phyloP scores from a whole-genome alignment of 2,329 filamentous ascomycete genomes.

The Cryphonectria carpinicola region DNA sequence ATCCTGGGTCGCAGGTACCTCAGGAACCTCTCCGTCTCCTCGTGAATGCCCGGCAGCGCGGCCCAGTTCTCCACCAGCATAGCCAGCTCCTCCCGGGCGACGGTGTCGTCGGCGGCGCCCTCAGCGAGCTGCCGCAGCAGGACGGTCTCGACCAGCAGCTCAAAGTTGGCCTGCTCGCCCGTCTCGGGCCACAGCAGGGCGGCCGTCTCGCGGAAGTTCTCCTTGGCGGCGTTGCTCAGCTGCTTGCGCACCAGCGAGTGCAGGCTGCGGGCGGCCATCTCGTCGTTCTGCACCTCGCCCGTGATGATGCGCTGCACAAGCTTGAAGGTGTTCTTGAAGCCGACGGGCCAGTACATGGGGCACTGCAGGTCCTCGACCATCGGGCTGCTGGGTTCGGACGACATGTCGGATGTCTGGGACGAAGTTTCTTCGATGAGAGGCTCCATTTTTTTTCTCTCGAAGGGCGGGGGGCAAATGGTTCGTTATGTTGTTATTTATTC shows the following conservation, averaged over 20 bases:
- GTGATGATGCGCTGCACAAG: conserved; percentile 34
- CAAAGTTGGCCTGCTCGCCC: conserved; percentile 29
- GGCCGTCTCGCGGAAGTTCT: conserved; percentile 27
- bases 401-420: conserved; percentile 15
- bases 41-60: conserved; percentile 24
- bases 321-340: conserved; percentile 33
- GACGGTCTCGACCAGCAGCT: conserved; percentile 29
- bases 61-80: conserved; percentile 28
- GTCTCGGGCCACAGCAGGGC: conserved; percentile 28
- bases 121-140: conserved; percentile 26
- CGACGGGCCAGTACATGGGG: conserved; percentile 28
- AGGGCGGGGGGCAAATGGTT: neutral
- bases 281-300: conserved; percentile 35
- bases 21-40: conserved; percentile 26
- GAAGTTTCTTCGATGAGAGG: conserved; percentile 17
- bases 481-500: neutral
- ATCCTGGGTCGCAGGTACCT: conserved; percentile 25
- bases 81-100: conserved; percentile 27
- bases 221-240: conserved; percentile 27
- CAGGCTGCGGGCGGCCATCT: conserved; percentile 29
- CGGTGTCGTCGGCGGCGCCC: conserved; percentile 19
- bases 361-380: conserved; percentile 27
- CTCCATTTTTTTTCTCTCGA: conserved; percentile 6
- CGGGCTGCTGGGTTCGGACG: conserved; percentile 7
- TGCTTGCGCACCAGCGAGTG: conserved; percentile 29